Conservation (phyloP, 192 early-diverging fungal species). For the Coemansia sp. region DNA sequence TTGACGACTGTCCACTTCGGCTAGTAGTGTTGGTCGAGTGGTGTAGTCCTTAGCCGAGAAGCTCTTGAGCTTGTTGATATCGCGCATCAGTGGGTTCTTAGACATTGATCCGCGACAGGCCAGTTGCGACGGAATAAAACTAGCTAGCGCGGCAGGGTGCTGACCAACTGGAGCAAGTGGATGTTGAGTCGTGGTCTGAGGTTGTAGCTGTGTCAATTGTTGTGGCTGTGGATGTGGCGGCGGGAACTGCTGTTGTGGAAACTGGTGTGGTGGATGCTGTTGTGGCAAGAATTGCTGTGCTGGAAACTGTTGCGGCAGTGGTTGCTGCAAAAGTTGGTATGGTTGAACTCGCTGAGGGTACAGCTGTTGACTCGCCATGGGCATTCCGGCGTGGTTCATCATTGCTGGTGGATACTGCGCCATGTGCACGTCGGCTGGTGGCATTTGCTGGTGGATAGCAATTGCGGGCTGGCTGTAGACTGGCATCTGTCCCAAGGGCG, state of each 20-base stretch:
- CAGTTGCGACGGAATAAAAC: slow-evolving; percentile 38
- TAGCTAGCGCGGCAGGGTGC: slow-evolving; percentile 27
- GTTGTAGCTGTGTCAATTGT: slow-evolving; percentile 11
- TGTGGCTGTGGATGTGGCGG: no score
- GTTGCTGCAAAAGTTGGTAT: neutral
- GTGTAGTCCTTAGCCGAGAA: slow-evolving; percentile 52
- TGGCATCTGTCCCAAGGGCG: slow-evolving; percentile 39
- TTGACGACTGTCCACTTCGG: slow-evolving; percentile 48
- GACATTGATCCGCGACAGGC: slow-evolving; percentile 25
- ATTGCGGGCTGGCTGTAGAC: slow-evolving; percentile 22
- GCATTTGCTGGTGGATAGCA: slow-evolving; percentile 3
- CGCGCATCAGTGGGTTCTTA: slow-evolving; percentile 56
- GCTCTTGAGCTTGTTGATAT: slow-evolving; percentile 51
- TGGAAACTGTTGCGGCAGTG: neutral
- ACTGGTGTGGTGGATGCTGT: neutral
- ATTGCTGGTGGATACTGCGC: neutral
- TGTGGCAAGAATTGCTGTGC: neutral
- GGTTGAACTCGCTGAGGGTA: neutral
- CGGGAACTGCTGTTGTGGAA: neutral
- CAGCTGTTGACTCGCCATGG: neutral
- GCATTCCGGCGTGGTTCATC: neutral
- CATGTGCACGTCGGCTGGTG: neutral
- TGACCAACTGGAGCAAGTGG: slow-evolving; percentile 7
- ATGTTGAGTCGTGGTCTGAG: neutral
- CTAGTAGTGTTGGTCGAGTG: slow-evolving; percentile 48